Percentiles rank a stretch among this genome's conserved stretches.
Evolutionary conservation across 306 rosid genomes (phyloP).

Genomic region (Trichosanthes cucumerina): DNA sequence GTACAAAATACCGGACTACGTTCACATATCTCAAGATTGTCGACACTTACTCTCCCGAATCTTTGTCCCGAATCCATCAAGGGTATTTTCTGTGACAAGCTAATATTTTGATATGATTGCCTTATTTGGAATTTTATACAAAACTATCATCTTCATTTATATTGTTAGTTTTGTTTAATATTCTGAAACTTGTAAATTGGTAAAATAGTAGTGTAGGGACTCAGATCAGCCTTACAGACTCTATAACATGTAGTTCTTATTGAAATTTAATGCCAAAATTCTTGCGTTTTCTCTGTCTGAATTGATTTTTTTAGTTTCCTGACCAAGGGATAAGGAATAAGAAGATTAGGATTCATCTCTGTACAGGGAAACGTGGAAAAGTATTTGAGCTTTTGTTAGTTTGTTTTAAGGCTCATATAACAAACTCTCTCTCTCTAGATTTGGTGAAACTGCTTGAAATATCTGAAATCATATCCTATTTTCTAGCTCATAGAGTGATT

Average conservation of each 20-base stretch:
- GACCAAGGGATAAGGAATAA: background rate
- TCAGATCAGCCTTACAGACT: background rate
- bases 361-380: background rate
- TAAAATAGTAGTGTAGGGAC: background rate
- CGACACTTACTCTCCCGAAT: conserved; percentile 55
- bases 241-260: background rate
- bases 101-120: background rate
- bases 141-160: background rate
- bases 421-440: background rate
- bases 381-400: background rate
- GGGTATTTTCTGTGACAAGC: conserved; percentile 27
- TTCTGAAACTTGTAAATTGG: background rate
- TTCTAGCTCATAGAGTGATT: background rate
- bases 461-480: background rate
- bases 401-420: background rate
- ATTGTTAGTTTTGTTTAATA: background rate
- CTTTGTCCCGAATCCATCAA: conserved; percentile 48
- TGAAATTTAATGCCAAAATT: background rate
- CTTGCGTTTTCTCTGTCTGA: background rate
- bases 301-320: background rate
- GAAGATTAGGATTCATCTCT: background rate
- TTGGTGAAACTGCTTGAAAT: background rate
- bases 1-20: conserved; percentile 63
- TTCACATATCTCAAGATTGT: conserved; percentile 68
- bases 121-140: background rate